Base-by-base conservation (phyloP, 2,329 filamentous ascomycete genomes). In the Chalara sp. region DNA sequence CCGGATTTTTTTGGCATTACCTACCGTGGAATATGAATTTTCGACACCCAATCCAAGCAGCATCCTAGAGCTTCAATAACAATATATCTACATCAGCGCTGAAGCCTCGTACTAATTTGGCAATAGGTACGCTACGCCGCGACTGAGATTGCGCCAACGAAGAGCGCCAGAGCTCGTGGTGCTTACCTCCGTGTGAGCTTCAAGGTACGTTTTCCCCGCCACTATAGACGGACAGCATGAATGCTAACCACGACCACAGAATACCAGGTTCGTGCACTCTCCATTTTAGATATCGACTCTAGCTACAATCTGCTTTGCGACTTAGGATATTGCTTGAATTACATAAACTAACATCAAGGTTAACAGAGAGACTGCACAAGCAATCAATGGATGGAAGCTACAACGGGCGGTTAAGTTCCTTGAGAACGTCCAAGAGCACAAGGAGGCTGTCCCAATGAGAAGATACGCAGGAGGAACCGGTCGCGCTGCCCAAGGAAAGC, bases 351-450 rank as follows among this genome's bases (percentile, higher is more conserved):
- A n/a, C 8, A 37, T 96, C 89, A 99, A 99, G 87, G 99, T 99
- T 86, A 99, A 93, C 73, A 90, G 93, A 72, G 95, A 99, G 83
- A 96, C 92, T 65, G 93, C 95, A 62, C 93, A 97, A 82, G 91
- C 91, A 69, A 96, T 99, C 84, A 97, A 93, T 79, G 57, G 53
- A 49, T 62, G 60, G 60, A 62, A 62, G 53, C 74, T 97, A 71
- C 81, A 89, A 78, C 91, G 93, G 71, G 93, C 93, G 69, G 78
- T 96, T 66, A 84, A 85, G 72, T 99, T 95, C 86, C 89, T 99
- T 72, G 89, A 96, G 81, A 97, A 99, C 76, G 93, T 99, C 68
- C 83, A 89, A 77, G 87, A 86, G 76, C 89, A 99, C 82, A 89
- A 86, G 76, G 93, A 99, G 85, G 92, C 90, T 63, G 87, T 99